phyloP scores from a whole-genome alignment of 1,284 basidiomycete species.

The Irpex sp. region DNA sequence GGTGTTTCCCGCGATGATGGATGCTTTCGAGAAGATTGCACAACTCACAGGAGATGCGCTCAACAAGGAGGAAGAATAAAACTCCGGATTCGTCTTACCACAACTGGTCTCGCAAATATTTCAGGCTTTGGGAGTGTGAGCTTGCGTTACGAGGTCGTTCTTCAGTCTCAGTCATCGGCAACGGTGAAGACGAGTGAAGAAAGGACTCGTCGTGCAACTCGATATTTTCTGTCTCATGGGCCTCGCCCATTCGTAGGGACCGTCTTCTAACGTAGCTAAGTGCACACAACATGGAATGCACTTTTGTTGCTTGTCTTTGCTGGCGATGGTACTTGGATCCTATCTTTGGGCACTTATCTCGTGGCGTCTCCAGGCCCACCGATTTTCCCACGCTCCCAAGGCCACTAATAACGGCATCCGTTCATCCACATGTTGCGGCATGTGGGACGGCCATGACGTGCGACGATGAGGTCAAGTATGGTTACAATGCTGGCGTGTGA shows the following conservation, averaged over 20 bases:
- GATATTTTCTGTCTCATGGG: not conserved
- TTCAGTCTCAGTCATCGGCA: not conserved
- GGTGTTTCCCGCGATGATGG: conserved; percentile 40
- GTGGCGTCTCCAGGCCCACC: not conserved
- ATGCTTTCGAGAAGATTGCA: conserved; percentile 35
- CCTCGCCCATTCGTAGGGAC: not conserved
- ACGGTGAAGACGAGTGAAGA: not conserved
- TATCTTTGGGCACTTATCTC: not conserved
- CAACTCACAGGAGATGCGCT: conserved; percentile 21
- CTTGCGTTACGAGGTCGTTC: not conserved
- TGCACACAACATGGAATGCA: not conserved
- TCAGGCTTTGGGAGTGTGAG: too few relatives aligned
- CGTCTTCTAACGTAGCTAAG: not conserved
- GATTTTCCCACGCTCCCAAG: not conserved
- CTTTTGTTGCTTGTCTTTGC: not conserved
- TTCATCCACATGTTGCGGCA: not conserved
- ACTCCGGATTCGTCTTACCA: not conserved
- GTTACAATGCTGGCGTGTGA: not conserved
- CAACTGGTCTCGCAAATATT: not conserved
- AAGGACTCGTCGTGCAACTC: not conserved
- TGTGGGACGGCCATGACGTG: not conserved
- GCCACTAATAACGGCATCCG: not conserved
- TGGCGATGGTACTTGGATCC: not conserved
- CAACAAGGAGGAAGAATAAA: conserved; percentile 1
- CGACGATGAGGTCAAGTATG: not conserved